These are phyloP conservation scores for Geum urbanum DNA, from an alignment of 306 rosid genomes.

Conservation along the genomic window DNA sequence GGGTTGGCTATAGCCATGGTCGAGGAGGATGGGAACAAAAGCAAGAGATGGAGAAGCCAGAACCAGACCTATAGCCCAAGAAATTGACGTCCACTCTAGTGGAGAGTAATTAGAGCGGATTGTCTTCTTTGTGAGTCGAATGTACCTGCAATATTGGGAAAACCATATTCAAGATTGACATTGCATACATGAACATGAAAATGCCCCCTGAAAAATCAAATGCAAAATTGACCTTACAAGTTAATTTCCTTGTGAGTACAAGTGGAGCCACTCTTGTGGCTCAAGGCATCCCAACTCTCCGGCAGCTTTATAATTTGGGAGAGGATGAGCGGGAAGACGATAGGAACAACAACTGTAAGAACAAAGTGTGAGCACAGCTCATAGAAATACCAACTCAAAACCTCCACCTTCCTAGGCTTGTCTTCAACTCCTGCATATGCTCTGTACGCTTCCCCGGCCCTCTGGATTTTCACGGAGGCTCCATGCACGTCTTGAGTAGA, in stretches of 20 bases:
- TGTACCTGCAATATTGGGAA: conserved; percentile 47
- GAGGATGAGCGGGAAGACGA: conserved; percentile 81
- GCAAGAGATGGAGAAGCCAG: conserved; percentile 60
- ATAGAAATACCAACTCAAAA: conserved; percentile 69
- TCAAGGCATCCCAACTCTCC: conserved; percentile 18
- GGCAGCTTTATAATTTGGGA: conserved; percentile 45
- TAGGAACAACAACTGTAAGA: conserved; percentile 55
- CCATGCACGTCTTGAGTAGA: conserved; percentile 38
- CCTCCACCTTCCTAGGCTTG: conserved; percentile 54
- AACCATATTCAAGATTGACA: background rate
- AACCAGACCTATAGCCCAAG: conserved; percentile 68
- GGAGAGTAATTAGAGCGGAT: conserved; percentile 46
- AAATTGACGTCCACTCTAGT: conserved; percentile 71
- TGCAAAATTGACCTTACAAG: conserved; percentile 29
- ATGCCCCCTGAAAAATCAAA: background rate
- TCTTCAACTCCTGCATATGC: conserved; percentile 50
- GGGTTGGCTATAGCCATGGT: conserved; percentile 46
- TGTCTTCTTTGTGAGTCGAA: conserved; percentile 43
- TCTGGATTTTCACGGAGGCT: conserved; percentile 38
- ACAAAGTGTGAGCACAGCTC: conserved; percentile 71
- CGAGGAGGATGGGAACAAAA: conserved; percentile 58
- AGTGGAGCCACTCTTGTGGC: conserved; percentile 21
- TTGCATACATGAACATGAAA: background rate
- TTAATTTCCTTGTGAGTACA: conserved; percentile 51
- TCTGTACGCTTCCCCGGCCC: conserved; percentile 45